Evolutionary conservation across 75 land plant genomes (phyloP).

Genomic region (Pseudotsuga menziesii): DNA sequence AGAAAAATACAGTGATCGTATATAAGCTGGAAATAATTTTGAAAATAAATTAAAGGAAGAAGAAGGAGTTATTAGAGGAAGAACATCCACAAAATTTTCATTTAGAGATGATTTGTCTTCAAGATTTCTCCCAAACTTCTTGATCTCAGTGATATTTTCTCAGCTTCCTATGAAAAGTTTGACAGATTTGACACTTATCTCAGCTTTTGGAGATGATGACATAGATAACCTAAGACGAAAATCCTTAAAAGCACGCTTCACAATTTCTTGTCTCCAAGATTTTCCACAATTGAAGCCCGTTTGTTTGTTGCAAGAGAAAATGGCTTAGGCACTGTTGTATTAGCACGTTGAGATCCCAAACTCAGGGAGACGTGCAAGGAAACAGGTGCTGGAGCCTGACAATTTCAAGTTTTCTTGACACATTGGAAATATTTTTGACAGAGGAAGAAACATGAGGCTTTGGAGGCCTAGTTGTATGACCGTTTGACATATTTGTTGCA

Average conservation of each 20-base stretch:
- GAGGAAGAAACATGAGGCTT: neutral
- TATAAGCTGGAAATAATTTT: no score
- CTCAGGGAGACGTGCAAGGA: slow-evolving; percentile 4
- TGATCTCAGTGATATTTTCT: no score
- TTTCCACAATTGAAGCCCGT: slow-evolving; percentile 21
- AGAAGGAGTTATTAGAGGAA: no score
- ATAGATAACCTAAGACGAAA: neutral
- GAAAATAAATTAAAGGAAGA: no score
- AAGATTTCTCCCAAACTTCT: no score
- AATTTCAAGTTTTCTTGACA: neutral
- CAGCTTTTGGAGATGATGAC: neutral
- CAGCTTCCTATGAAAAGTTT: no score
- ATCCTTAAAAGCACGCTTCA: slow-evolving; percentile 10
- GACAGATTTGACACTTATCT: neutral
- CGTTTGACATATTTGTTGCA: neutral
- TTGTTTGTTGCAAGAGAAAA: slow-evolving; percentile 46
- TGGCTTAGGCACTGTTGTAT: slow-evolving; percentile 40
- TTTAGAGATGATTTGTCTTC: no score
- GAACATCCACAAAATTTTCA: no score
- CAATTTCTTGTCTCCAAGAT: slow-evolving; percentile 13
- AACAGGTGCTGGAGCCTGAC: neutral
- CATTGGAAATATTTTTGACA: neutral
- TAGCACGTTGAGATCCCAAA: slow-evolving; percentile 12
- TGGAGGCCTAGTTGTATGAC: neutral
- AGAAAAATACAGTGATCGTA: no score